Evolutionary conservation across 2,329 filamentous ascomycete species (phyloP).

Genomic region (Alternaria triticina): DNA sequence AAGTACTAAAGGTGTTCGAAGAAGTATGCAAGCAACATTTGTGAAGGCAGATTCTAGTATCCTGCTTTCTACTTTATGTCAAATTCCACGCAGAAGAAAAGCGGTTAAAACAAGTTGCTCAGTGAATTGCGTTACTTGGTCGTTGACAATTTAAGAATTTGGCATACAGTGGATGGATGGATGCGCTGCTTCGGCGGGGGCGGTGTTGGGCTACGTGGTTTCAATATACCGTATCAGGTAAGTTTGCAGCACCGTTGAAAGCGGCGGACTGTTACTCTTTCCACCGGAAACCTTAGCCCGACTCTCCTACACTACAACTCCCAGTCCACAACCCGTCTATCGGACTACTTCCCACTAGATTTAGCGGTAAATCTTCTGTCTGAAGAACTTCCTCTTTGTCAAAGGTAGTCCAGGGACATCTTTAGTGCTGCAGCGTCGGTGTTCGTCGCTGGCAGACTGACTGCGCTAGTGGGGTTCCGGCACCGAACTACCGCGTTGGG

Average conservation of each 20-base stretch:
- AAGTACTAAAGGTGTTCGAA: not conserved
- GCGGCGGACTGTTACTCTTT: not conserved
- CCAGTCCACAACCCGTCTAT: slow-evolving; percentile 20
- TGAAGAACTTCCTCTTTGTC: too few relatives aligned
- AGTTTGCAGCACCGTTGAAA: not conserved
- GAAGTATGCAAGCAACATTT: not conserved
- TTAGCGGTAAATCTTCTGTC: not conserved
- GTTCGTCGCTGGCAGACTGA: not conserved
- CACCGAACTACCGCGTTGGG: not conserved
- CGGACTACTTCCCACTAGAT: not conserved
- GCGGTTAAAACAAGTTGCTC: too few relatives aligned
- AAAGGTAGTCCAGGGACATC: too few relatives aligned
- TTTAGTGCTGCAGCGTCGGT: not conserved
- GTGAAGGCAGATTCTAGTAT: not conserved
- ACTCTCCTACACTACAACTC: slow-evolving; percentile 2
- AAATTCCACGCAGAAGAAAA: too few relatives aligned
- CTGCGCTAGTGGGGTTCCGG: not conserved
- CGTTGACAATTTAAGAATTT: not conserved
- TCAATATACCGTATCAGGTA: not conserved
- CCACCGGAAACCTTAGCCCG: not conserved
- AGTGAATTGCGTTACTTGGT: too few relatives aligned
- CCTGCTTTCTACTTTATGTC: not conserved
- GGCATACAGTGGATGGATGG: not conserved
- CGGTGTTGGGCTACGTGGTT: not conserved
- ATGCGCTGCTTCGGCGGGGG: not conserved